Percentiles rank a stretch among this genome's conserved stretches.
phyloP scores from a whole-genome alignment of 192 early-diverging fungal species.

The Chytriomyces confervae region DNA sequence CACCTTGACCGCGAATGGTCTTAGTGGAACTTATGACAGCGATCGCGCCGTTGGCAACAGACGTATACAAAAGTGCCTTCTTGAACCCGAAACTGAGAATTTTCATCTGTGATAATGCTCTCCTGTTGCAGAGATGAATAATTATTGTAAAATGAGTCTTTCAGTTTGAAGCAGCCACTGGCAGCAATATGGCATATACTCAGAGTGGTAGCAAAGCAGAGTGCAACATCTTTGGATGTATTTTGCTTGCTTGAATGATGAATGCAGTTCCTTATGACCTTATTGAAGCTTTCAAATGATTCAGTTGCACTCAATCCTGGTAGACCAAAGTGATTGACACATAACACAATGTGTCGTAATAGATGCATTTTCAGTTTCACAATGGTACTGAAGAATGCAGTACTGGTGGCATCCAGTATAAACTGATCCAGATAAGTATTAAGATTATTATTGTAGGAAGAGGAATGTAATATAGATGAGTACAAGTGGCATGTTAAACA shows the following conservation, averaged over 20 bases:
- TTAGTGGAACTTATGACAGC: no score
- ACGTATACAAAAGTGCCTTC: not conserved
- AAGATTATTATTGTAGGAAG: not conserved
- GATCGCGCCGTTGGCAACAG: no score
- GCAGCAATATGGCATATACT: not conserved
- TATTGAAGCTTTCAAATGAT: constrained; percentile 13
- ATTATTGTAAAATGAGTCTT: not conserved
- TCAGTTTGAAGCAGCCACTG: not conserved
- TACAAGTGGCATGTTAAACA: not conserved
- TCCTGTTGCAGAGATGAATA: not conserved
- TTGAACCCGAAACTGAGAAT: not conserved
- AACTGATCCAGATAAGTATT: constrained; percentile 1
- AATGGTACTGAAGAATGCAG: not conserved
- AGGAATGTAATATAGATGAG: no score
- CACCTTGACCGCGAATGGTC: no score
- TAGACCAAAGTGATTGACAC: not conserved
- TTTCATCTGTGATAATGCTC: not conserved
- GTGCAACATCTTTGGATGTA: not conserved
- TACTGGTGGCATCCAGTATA: not conserved
- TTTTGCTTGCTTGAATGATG: no score
- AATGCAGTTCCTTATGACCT: not conserved
- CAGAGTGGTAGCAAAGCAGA: not conserved
- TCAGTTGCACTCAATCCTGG: constrained; percentile 9
- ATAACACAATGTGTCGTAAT: not conserved
- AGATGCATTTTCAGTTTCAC: not conserved